A percentile compares a stretch with the other conserved stretches of the same genome.
phyloP scores from a whole-genome alignment of 495 filamentous ascomycete genomes.

The Haplographium delicatum region DNA sequence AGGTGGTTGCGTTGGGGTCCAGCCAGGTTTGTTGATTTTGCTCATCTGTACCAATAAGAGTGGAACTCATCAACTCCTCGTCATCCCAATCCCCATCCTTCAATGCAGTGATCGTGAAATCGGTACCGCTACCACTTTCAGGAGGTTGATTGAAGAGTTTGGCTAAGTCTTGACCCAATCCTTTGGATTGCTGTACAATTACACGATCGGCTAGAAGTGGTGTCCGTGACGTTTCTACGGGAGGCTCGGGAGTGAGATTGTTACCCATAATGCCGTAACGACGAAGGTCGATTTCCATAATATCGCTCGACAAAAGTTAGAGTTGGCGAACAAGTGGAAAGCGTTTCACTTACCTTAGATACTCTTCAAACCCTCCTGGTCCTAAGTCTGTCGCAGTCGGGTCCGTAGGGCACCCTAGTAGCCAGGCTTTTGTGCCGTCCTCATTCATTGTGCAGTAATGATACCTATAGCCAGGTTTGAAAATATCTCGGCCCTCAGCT shows the following conservation, averaged over 20 bases:
- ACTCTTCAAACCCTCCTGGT: conserved; percentile 64
- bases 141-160: conserved; percentile 78
- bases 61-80: conserved; percentile 52
- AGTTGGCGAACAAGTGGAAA: too few species aligned
- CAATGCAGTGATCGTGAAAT: conserved; percentile 81
- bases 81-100: conserved; percentile 60
- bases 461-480: conserved; percentile 83
- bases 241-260: conserved; percentile 55
- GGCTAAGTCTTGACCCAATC: conserved; percentile 76
- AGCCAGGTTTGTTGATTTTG: conserved; percentile 55
- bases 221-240: conserved; percentile 50
- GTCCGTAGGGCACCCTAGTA: conserved; percentile 86
- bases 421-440: conserved; percentile 90
- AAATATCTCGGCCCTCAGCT: conserved; percentile 89
- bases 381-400: conserved; percentile 38
- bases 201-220: conserved; percentile 32
- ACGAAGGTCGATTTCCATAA: conserved; percentile 82
- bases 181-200: conserved; percentile 43
- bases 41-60: conserved; percentile 34
- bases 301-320: conserved; percentile 49
- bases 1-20: conserved; percentile 57
- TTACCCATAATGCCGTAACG: conserved; percentile 84
- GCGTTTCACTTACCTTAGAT: conserved; percentile 48
- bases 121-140: conserved; percentile 72
- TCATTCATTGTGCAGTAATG: conserved; percentile 95